Evolutionary conservation across 108 stramenopile species (phyloP), one percentile per base, ranked within the genome.

Genomic region (Schizochytrium sp.): DNA sequence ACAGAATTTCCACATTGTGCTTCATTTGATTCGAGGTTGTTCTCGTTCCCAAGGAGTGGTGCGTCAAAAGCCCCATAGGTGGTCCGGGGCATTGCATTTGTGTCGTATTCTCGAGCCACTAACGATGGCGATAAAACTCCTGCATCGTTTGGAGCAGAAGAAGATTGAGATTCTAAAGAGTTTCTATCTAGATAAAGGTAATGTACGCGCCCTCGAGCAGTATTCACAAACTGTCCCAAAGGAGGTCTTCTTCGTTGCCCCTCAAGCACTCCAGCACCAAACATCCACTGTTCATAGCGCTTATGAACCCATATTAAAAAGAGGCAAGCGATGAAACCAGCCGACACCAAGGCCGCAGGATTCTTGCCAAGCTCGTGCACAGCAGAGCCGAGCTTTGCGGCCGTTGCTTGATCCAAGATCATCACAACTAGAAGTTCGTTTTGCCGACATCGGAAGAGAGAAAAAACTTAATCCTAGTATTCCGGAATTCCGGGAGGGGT

Each of bases 281-380:
- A 83, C 28, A 55, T 12, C 76, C 47, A 55, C 12, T 53, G 76
- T 53, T 83, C 76, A 38, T 55, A 55, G 50, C 50, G 50, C 47
- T 42, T 83, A 2, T 83, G 76, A 10, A 83, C 50, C 76, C 76
- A 83, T 7, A 83, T 83, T 8, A 49, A 40, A 47, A 83, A n/a
- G 15, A 83, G 38, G 76, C 76, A 83, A 17, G 40, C 38, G 10
- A 2, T 2, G 47, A 83, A 83, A n/a, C 76, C 76, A 8, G 64
- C 64, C 42, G 42, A 38, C 64, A 69, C 64, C 64, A 69, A 38
- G 64, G 42, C 40, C 64, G 64, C 19, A 44, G 19, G 64, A 44
- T 44, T 69, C 64, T 69, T 38, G 19, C 19, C 64, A 28, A 38
- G 19, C 64, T 12, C 15, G 42, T 15, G 44, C 28, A 44, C 28